phyloP scores from a whole-genome alignment of 805 yeast genomes.

The Naumovozyma dairenensis region DNA sequence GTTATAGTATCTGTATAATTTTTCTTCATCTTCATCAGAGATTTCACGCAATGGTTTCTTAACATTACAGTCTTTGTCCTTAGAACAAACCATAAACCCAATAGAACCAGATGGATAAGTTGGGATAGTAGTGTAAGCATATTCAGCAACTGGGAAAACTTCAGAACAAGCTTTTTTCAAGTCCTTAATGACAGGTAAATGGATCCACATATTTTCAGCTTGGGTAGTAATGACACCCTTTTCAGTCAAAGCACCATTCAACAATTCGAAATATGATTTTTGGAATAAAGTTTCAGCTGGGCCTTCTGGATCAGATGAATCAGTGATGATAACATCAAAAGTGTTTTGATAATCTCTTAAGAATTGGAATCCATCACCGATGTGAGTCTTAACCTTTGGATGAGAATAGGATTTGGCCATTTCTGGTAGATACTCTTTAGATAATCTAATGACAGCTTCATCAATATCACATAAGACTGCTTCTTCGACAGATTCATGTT shows the following conservation, averaged over 20 bases:
- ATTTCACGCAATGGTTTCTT: constrained; percentile 59
- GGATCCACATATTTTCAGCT: constrained; percentile 93
- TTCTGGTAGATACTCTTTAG: constrained; percentile 80
- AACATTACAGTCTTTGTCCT: constrained; percentile 57
- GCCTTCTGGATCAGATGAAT: constrained; percentile 97
- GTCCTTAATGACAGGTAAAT: constrained; percentile 71
- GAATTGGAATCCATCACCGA: constrained; percentile 97
- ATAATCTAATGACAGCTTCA: constrained; percentile 79
- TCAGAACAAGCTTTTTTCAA: constrained; percentile 72
- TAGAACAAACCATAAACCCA: constrained; percentile 95
- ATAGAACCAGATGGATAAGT: constrained; percentile 96
- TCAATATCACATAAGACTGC: constrained; percentile 93
- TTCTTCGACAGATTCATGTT: constrained; percentile 77
- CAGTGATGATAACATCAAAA: constrained; percentile 93
- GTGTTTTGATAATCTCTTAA: constrained; percentile 73
- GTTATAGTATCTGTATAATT: constrained; percentile 74
- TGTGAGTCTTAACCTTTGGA: constrained; percentile 82
- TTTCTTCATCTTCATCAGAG: constrained; percentile 49
- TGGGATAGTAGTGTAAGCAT: constrained; percentile 87
- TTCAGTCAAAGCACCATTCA: constrained; percentile 80
- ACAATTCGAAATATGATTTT: constrained; percentile 78
- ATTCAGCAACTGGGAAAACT: constrained; percentile 86
- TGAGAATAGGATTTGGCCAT: constrained; percentile 77
- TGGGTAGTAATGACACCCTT: constrained; percentile 89
- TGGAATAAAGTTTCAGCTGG: constrained; percentile 94